Evolutionary conservation across 2,329 filamentous ascomycete species (phyloP).

Genomic region (Alternaria arborescens): DNA sequence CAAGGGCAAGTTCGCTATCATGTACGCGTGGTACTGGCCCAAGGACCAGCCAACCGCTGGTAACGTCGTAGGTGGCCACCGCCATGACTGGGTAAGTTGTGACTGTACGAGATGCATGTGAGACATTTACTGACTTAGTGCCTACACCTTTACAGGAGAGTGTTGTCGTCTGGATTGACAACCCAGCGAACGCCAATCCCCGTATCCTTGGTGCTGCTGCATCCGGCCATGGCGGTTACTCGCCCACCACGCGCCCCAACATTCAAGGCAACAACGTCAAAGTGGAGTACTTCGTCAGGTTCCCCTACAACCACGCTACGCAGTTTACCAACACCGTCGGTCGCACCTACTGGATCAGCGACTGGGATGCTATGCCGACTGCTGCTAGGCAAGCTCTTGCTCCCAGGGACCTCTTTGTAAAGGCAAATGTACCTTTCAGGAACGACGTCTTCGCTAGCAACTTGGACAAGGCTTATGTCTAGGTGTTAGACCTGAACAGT

Average conservation of each 20-base stretch:
- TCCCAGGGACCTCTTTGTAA: background rate
- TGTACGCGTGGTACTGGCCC: slow-evolving; percentile 11
- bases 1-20: slow-evolving; percentile 7
- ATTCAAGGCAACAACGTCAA: background rate
- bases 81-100: slow-evolving; percentile 4
- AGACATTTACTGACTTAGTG: background rate
- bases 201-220: background rate
- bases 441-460: background rate
- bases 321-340: slow-evolving; percentile 5
- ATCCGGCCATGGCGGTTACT: background rate
- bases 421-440: background rate
- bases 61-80: slow-evolving; percentile 1
- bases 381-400: background rate
- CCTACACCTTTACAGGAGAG: background rate
- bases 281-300: background rate
- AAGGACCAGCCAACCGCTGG: slow-evolving; percentile 3
- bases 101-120: background rate
- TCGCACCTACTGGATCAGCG: slow-evolving; percentile 4
- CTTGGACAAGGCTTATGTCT: background rate
- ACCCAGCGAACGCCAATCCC: background rate
- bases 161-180: background rate
- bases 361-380: background rate
- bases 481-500: background rate
- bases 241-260: background rate
- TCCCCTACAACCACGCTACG: background rate